Base-by-base conservation (phyloP, 805 yeast species). In the Saccharomyces mikatae region DNA sequence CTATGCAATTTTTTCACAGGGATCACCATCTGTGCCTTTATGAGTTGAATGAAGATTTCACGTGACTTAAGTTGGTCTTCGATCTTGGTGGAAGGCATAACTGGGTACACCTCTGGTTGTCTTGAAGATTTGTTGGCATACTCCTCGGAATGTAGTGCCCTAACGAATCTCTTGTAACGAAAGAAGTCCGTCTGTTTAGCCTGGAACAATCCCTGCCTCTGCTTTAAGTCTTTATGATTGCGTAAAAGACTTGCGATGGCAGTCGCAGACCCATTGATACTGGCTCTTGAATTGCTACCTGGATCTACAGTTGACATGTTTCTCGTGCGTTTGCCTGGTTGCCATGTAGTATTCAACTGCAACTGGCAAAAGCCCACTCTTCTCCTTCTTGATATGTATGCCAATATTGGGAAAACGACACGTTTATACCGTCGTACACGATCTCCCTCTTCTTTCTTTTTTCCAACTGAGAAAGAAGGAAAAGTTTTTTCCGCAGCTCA, bases 181-280 rank as follows among this genome's bases (percentile, higher is more conserved):
- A 92, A 94, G 70, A 94, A 90, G 56, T 89, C 96, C 36, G 81
- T 79, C 49, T 82, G 83, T 58, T 80, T 80, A 53, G 86, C 83
- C 62, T 85, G 84, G 52, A 84, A 74, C n/a, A 84, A 69, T 13
- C 97, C 97, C 57, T 80, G 80, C 63, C 99, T 82, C 70, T 85
- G 87, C 66, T 92, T 94, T 58, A 92, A 75, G n/a, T 73, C 70
- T 32, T 74, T 67, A 69, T 87, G 79, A 61, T 81, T 80, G 56
- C 92, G 82, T 58, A 91, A 74, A 58, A 76, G 86, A 52, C 79
- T 77, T 44, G 96, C 96, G 48, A 92, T 72, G 17, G 85, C 85
- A 49, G 84, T 59, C 0, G 91, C 84, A 27, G 77, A 47, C 21
- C 60, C 88, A 54, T 74, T 76, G n/a, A 41, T 22, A 24, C 52